Conservation (phyloP, 2,329 filamentous ascomycete species). For the Penicillium sp. region DNA sequence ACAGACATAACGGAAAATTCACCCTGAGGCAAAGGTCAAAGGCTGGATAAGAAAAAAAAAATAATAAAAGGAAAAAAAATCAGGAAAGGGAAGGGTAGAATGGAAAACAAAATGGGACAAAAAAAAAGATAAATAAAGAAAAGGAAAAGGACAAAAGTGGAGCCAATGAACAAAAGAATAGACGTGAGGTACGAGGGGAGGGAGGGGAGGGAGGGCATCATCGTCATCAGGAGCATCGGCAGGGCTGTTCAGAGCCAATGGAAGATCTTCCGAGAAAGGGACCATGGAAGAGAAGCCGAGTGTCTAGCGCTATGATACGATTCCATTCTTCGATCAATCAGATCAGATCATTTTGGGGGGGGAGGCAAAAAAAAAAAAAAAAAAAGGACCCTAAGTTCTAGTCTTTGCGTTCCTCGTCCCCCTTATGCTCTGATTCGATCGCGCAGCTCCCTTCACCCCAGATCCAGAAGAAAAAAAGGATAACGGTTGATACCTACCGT, state of each 20-base stretch:
- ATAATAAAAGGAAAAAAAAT: slow-evolving; percentile 7
- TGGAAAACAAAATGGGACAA: slow-evolving; percentile 1
- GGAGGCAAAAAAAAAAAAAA: too few species aligned
- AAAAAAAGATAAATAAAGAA: slow-evolving; percentile 6
- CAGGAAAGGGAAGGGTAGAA: background rate
- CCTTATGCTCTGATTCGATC: slow-evolving; percentile 14
- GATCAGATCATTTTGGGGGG: slow-evolving; percentile 7
- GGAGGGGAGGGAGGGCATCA: background rate
- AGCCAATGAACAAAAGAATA: slow-evolving; percentile 10
- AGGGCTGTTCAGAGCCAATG: slow-evolving; percentile 6
- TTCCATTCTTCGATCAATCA: slow-evolving; percentile 14
- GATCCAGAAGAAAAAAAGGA: slow-evolving; percentile 15
- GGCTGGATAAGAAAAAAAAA: background rate
- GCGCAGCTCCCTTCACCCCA: background rate
- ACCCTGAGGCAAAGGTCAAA: slow-evolving; percentile 22
- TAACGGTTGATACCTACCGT: slow-evolving; percentile 11
- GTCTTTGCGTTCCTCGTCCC: background rate
- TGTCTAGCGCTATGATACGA: slow-evolving; percentile 5
- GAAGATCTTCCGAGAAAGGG: slow-evolving; percentile 10
- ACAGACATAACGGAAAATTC: slow-evolving; percentile 15
- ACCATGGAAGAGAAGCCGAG: slow-evolving; percentile 15
- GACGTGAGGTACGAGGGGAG: slow-evolving; percentile 8
- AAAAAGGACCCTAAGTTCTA: slow-evolving; percentile 6
- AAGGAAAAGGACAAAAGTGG: slow-evolving; percentile 7
- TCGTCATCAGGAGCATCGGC: slow-evolving; percentile 10